These are phyloP conservation scores for Solanum piurae DNA, from an alignment of 257 asterid genomes.

Conservation along the genomic window DNA sequence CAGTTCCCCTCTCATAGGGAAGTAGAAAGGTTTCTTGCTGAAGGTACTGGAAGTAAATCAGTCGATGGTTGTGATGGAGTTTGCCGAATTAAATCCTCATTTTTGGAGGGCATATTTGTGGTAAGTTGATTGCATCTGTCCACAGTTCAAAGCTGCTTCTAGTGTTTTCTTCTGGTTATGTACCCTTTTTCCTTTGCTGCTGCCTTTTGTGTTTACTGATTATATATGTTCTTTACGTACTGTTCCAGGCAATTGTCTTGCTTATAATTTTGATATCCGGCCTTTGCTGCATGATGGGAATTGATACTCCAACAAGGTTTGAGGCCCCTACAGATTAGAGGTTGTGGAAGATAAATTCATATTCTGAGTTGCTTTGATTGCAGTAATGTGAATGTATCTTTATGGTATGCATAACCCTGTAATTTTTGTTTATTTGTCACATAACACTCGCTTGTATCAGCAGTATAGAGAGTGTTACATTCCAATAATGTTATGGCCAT, in stretches of 20 bases:
- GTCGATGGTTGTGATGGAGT: conserved; percentile 69
- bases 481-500: background rate
- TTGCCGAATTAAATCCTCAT: conserved; percentile 85
- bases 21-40: conserved; percentile 81
- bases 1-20: conserved; percentile 31
- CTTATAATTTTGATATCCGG: conserved; percentile 87
- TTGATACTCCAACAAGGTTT: conserved; percentile 95
- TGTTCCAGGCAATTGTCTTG: conserved; percentile 75
- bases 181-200: background rate
- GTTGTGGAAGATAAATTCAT: background rate
- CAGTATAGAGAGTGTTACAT: background rate
- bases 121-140: conserved; percentile 30
- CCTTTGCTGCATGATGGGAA: conserved; percentile 98
- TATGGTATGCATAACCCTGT: conserved; percentile 1
- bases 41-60: conserved; percentile 49
- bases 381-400: background rate
- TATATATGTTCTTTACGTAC: background rate
- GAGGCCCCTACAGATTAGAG: conserved; percentile 62
- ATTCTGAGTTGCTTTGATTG: background rate
- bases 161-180: background rate
- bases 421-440: conserved; percentile 6
- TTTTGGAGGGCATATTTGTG: conserved; percentile 83
- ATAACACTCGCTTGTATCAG: background rate
- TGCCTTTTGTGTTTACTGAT: background rate
- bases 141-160: background rate